These are phyloP conservation scores for Trichoderma orchidacearum DNA, from an alignment of 495 filamentous ascomycete genomes.

Conservation along the genomic window DNA sequence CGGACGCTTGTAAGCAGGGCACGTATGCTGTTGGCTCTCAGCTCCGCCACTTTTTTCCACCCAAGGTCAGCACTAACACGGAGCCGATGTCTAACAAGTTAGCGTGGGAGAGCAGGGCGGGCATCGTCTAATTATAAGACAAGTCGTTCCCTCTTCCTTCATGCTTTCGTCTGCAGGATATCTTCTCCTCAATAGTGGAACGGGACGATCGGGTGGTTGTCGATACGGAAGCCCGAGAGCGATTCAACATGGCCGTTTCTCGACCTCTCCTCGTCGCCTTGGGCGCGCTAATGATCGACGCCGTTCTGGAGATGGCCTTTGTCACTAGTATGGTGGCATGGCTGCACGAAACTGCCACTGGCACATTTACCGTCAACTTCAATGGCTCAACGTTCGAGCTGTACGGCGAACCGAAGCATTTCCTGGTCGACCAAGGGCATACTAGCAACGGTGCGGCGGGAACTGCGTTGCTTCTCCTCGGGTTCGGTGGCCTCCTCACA, in stretches of 20 bases:
- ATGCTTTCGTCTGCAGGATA: too few relatives aligned
- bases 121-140: too few relatives aligned
- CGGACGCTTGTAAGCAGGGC: not conserved
- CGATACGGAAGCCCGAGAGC: too few relatives aligned
- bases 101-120: not conserved
- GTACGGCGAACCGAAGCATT: conserved; percentile 22
- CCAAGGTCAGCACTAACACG: not conserved
- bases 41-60: not conserved
- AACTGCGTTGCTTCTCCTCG: conserved; percentile 32
- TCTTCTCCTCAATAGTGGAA: too few relatives aligned
- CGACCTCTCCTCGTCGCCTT: conserved; percentile 13
- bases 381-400: conserved; percentile 18
- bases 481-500: conserved; percentile 28
- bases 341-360: conserved; percentile 22
- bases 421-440: conserved; percentile 34
- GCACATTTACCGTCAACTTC: conserved; percentile 19
- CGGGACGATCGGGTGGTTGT: too few relatives aligned
- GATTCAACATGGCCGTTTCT: not conserved
- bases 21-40: not conserved
- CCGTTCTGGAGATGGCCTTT: conserved; percentile 27
- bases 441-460: conserved; percentile 35
- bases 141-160: too few relatives aligned
- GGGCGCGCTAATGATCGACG: conserved; percentile 25
- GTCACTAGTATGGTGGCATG: conserved; percentile 36
- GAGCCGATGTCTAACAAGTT: not conserved